Conservation (phyloP, 768 basidiomycete genomes). For the Tylopilus balloui region DNA sequence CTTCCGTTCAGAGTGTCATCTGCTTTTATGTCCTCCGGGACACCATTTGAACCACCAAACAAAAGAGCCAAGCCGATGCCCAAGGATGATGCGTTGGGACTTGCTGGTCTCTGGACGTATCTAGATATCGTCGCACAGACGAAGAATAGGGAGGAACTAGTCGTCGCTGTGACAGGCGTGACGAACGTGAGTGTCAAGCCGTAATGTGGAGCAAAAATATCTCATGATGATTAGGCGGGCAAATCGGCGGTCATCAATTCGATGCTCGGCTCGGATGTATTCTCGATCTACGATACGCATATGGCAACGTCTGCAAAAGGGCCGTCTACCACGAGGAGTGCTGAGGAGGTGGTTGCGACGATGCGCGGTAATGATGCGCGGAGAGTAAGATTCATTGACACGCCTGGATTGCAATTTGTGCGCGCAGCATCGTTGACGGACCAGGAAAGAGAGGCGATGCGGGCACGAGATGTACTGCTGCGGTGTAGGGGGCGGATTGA, state of each 20-base stretch:
- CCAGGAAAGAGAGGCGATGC: conserved; percentile 21
- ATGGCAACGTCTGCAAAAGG: conserved; percentile 46
- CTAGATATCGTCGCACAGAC: conserved; percentile 46
- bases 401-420: conserved; percentile 71
- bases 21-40: conserved; percentile 50
- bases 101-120: conserved; percentile 44
- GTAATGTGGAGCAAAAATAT: neutral
- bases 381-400: conserved; percentile 72
- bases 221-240: conserved; percentile 50
- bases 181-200: conserved; percentile 57
- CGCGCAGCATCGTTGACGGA: conserved; percentile 33
- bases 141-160: conserved; percentile 47
- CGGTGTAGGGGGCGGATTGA: conserved; percentile 81
- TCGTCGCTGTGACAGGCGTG: conserved; percentile 78
- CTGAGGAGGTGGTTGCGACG: conserved; percentile 57
- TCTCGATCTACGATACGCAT: conserved; percentile 54
- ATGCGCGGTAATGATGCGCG: conserved; percentile 35
- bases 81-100: conserved; percentile 58
- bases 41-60: conserved; percentile 28
- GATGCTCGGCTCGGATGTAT: conserved; percentile 45
- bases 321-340: conserved; percentile 64
- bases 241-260: conserved; percentile 87
- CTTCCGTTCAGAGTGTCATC: conserved; percentile 72
- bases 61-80: conserved; percentile 44
- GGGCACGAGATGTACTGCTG: conserved; percentile 68